Evolutionary conservation across 345 rosid genomes (phyloP).

Genomic region (Clarkia xantiana): DNA sequence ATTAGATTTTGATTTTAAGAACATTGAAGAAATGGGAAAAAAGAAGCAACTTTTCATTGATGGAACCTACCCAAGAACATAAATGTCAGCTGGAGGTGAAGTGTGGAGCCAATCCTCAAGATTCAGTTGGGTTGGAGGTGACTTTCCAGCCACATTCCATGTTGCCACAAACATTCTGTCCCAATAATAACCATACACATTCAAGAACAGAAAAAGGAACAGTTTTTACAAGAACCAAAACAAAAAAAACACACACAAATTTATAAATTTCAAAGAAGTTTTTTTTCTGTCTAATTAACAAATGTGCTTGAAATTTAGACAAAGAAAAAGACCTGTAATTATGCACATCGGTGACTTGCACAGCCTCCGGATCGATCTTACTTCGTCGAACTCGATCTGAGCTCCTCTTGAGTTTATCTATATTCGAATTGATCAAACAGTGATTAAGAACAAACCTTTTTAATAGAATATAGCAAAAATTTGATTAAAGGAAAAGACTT

Average conservation of each 20-base stretch:
- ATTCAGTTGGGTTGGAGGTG: constrained; percentile 73
- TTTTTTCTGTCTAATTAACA: too few relatives aligned
- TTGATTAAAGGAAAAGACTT: background rate
- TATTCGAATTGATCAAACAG: constrained; percentile 3
- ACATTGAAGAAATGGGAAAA: background rate
- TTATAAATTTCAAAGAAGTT: background rate
- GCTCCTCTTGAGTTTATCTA: constrained; percentile 45
- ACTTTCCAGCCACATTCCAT: constrained; percentile 97
- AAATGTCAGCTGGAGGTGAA: constrained; percentile 84
- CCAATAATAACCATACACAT: constrained; percentile 4
- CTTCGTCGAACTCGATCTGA: constrained; percentile 38
- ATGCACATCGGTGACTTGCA: constrained; percentile 46
- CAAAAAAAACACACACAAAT: too few relatives aligned
- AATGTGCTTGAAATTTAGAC: too few relatives aligned
- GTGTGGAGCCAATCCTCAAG: constrained; percentile 96
- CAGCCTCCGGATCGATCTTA: constrained; percentile 47
- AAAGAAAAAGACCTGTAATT: constrained; percentile 34
- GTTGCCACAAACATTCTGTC: constrained; percentile 80
- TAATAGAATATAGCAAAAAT: background rate
- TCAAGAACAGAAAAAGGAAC: background rate
- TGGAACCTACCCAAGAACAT: constrained; percentile 74
- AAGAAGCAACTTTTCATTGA: background rate
- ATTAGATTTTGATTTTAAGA: background rate
- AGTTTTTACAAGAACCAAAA: too few relatives aligned
- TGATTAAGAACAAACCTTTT: background rate